Evolutionary conservation across 805 yeast genomes (phyloP).

Genomic region (Starmerella khaoyaiensis): DNA sequence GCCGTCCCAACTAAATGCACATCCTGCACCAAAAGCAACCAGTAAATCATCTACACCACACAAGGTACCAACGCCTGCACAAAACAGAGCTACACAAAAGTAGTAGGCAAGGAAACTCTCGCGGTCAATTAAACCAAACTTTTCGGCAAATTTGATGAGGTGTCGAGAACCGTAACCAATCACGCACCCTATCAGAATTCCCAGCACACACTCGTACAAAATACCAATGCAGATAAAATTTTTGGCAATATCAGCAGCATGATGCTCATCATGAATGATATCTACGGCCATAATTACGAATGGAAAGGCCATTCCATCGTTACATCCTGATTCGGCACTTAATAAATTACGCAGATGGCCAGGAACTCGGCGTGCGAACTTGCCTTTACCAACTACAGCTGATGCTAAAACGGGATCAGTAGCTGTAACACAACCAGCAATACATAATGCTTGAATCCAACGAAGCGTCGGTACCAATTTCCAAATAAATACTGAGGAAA

Average conservation of each 20-base stretch:
- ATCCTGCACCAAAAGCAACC: slow-evolving; percentile 84
- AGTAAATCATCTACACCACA: slow-evolving; percentile 80
- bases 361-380: slow-evolving; percentile 80
- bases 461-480: slow-evolving; percentile 56
- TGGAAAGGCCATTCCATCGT: slow-evolving; percentile 95
- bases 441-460: slow-evolving; percentile 57
- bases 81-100: slow-evolving; percentile 64
- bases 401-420: slow-evolving; percentile 93
- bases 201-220: slow-evolving; percentile 70
- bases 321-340: slow-evolving; percentile 80
- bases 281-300: slow-evolving; percentile 60
- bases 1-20: slow-evolving; percentile 90
- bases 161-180: slow-evolving; percentile 63
- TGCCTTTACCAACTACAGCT: slow-evolving; percentile 89
- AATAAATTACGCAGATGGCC: slow-evolving; percentile 79
- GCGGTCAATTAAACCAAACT: slow-evolving; percentile 57
- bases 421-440: slow-evolving; percentile 84
- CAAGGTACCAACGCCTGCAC: slow-evolving; percentile 82
- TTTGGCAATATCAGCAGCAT: slow-evolving; percentile 55
- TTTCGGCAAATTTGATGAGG: slow-evolving; percentile 62
- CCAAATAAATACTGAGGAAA: slow-evolving; percentile 71
- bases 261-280: slow-evolving; percentile 50
- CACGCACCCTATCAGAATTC: slow-evolving; percentile 56
- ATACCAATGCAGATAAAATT: slow-evolving; percentile 71
- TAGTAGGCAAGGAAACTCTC: slow-evolving; percentile 82